These are phyloP conservation scores for Yarrowia sp. DNA, from an alignment of 805 yeast genomes.

Conservation along the genomic window DNA sequence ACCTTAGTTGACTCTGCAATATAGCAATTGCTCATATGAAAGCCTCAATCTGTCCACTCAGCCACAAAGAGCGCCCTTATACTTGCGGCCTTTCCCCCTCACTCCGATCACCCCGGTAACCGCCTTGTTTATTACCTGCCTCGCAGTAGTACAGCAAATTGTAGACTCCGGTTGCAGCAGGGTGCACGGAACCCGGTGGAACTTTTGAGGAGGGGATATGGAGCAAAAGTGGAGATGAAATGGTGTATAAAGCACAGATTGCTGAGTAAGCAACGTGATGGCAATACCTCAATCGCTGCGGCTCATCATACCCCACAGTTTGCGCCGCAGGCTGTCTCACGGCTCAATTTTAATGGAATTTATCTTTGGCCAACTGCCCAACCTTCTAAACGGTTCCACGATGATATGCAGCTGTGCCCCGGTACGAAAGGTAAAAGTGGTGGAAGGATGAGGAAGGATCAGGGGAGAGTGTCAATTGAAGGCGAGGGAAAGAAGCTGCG, in stretches of 20 bases:
- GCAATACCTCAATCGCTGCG: too few relatives aligned
- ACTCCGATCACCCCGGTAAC: conserved; percentile 2
- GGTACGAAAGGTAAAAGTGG: conserved; percentile 19
- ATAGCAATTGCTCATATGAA: too few relatives aligned
- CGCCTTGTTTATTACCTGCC: neutral
- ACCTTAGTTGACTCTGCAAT: too few relatives aligned
- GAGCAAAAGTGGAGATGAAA: neutral
- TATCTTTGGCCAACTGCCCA: conserved; percentile 6
- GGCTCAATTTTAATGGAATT: conserved; percentile 15
- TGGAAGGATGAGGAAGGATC: conserved; percentile 29
- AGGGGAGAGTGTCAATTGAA: neutral
- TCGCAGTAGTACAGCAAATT: conserved; percentile 30
- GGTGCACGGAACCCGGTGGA: conserved; percentile 32
- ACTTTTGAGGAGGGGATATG: neutral
- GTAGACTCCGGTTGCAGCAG: conserved; percentile 2
- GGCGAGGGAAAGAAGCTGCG: neutral
- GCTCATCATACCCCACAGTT: neutral
- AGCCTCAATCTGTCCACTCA: too few relatives aligned
- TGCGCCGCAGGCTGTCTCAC: conserved; percentile 9
- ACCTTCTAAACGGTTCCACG: conserved; percentile 37
- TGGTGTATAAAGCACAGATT: too few relatives aligned
- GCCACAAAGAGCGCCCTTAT: too few relatives aligned
- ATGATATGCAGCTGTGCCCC: conserved; percentile 25
- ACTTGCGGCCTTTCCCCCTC: too few relatives aligned
- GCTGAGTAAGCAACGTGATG: too few relatives aligned